Percentiles rank a stretch among this genome's conserved stretches.
These are phyloP conservation scores for Fraxinus quadrangulata DNA, from an alignment of 257 asterid genomes.

Conservation along the genomic window DNA sequence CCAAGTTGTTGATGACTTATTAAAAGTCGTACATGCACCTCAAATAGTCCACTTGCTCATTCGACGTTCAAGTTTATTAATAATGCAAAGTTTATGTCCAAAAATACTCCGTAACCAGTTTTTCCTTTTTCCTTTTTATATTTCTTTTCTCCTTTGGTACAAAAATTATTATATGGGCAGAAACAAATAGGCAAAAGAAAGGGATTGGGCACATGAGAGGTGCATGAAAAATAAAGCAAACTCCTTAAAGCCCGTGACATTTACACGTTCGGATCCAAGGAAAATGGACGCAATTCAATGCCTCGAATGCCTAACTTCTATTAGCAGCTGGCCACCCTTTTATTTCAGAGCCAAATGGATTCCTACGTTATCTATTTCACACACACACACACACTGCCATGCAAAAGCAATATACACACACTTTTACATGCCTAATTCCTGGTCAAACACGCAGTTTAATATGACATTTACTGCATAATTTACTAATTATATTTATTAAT, in stretches of 20 bases:
- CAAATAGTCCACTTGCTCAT: not conserved
- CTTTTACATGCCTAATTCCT: slow-evolving; percentile 8
- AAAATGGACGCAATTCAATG: slow-evolving; percentile 39
- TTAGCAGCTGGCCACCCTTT: slow-evolving; percentile 9
- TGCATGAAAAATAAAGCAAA: slow-evolving; percentile 44
- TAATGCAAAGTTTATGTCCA: no score
- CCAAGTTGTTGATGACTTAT: not conserved
- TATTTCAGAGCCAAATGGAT: slow-evolving; percentile 41
- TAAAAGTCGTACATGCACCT: not conserved
- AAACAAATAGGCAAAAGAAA: not conserved
- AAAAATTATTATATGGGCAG: not conserved
- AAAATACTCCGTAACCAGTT: no score
- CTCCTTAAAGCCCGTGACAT: slow-evolving; percentile 59
- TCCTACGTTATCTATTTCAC: slow-evolving; percentile 36
- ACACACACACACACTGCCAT: not conserved
- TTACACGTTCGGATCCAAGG: slow-evolving; percentile 46
- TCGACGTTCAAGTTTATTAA: not conserved
- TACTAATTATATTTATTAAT: not conserved
- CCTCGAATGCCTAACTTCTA: slow-evolving; percentile 31
- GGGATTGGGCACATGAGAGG: slow-evolving; percentile 24
- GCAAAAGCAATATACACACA: not conserved
- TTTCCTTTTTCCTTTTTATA: no score
- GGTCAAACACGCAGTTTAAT: slow-evolving; percentile 67
- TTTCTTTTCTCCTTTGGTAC: not conserved
- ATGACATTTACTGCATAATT: slow-evolving; percentile 20